phyloP scores from a whole-genome alignment of 2,329 filamentous ascomycete genomes.

The Calonectria fujianensis region DNA sequence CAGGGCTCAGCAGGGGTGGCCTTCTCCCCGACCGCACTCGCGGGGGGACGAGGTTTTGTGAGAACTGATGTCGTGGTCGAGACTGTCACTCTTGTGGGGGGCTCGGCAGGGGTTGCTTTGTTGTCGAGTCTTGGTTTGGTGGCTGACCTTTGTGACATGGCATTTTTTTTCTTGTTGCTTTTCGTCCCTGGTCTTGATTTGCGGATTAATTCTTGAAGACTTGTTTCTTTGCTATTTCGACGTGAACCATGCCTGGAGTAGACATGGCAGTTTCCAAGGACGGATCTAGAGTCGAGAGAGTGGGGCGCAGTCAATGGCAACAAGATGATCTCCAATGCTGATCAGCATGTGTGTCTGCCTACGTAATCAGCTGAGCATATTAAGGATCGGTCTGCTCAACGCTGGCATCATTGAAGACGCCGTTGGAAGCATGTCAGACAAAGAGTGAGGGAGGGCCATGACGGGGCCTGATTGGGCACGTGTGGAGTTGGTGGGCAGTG shows the following conservation, averaged over 20 bases:
- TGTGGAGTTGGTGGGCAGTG: background rate
- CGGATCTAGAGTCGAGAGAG: background rate
- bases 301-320: background rate
- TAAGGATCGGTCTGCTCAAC: background rate
- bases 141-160: slow-evolving; percentile 11
- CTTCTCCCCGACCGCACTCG: background rate
- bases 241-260: background rate
- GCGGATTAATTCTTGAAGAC: slow-evolving; percentile 7
- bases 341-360: slow-evolving; percentile 6
- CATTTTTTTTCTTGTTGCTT: background rate
- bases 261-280: background rate
- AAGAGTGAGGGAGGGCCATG: background rate
- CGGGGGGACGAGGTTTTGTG: background rate
- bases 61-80: slow-evolving; percentile 10
- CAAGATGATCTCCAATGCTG: background rate
- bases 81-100: slow-evolving; percentile 10
- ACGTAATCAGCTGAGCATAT: background rate
- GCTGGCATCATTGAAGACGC: background rate
- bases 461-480: slow-evolving; percentile 5
- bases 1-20: background rate
- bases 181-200: background rate
- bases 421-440: slow-evolving; percentile 22
- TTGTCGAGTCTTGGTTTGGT: slow-evolving; percentile 12
- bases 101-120: slow-evolving; percentile 20
- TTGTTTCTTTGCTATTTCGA: too few species aligned